Percentiles rank a stretch among this genome's conserved stretches.
Conservation (phyloP, 1,139 yeast genomes). For the Suhomyces anneliseae region DNA sequence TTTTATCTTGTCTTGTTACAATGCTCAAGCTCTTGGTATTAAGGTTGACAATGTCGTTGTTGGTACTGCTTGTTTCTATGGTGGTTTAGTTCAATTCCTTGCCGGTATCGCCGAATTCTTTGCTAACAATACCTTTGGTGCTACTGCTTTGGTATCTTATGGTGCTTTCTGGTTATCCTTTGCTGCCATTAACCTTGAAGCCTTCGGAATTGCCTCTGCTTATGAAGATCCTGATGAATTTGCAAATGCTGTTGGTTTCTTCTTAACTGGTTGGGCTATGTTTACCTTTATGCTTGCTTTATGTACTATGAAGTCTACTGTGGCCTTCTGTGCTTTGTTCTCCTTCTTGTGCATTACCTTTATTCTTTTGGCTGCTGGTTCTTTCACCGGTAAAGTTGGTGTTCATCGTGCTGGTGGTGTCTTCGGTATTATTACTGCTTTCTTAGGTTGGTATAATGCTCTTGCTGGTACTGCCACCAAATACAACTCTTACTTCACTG, state of each 20-base stretch:
- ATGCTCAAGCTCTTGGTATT: constrained; percentile 55
- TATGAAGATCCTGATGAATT: constrained; percentile 49
- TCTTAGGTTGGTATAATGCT: constrained; percentile 61
- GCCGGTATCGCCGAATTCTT: constrained; percentile 69
- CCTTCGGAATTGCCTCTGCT: constrained; percentile 54
- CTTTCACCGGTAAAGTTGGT: constrained; percentile 46
- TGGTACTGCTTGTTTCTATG: constrained; percentile 54
- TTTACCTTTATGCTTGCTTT: constrained; percentile 59
- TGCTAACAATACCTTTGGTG: constrained; percentile 65
- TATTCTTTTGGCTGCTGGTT: constrained; percentile 56
- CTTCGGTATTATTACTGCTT: constrained; percentile 59
- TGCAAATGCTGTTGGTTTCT: constrained; percentile 57
- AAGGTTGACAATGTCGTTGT: constrained; percentile 47
- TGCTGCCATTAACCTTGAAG: constrained; percentile 56
- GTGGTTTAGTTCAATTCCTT: constrained; percentile 64
- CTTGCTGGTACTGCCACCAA: constrained; percentile 41
- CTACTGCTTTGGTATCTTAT: constrained; percentile 64
- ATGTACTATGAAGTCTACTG: constrained; percentile 64
- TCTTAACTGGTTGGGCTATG: constrained; percentile 63
- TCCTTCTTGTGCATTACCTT: constrained; percentile 55
- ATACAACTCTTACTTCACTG: constrained; percentile 38
- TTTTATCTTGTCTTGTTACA: constrained; percentile 47
- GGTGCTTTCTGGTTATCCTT: constrained; percentile 77
- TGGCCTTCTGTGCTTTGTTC: constrained; percentile 57
- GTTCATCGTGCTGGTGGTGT: constrained; percentile 70